These are phyloP conservation scores for Mortierella sp. DNA, from an alignment of 371 early-diverging fungal genomes.

Conservation along the genomic window DNA sequence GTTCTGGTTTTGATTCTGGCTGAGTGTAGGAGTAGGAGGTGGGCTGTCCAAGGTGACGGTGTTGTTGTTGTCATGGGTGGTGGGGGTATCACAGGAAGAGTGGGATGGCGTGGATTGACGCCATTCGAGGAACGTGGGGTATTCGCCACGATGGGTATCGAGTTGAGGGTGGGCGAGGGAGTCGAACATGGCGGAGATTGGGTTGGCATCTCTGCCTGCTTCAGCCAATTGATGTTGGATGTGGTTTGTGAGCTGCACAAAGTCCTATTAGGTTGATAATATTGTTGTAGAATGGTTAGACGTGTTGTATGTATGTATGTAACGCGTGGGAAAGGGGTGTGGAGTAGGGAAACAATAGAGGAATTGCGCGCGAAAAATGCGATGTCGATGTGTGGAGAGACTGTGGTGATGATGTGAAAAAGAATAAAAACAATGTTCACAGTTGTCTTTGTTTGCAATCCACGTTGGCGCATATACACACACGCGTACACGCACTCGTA, in stretches of 20 bases:
- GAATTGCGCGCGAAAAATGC: neutral
- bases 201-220: conserved; percentile 56
- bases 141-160: conserved; percentile 57
- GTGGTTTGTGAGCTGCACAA: conserved; percentile 47
- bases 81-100: neutral
- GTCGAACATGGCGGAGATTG: conserved; percentile 56
- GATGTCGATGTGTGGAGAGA: neutral
- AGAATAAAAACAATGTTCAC: neutral
- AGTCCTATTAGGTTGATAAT: conserved; percentile 28
- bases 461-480: neutral
- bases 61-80: neutral
- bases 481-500: neutral
- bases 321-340: neutral
- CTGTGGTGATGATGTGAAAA: neutral
- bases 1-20: neutral
- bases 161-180: conserved; percentile 50
- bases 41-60: conserved; percentile 8
- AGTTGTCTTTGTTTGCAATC: neutral
- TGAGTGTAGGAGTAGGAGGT: conserved; percentile 17
- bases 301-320: too few relatives aligned
- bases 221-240: conserved; percentile 55
- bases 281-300: too few relatives aligned
- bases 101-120: conserved; percentile 11
- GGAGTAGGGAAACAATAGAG: neutral
- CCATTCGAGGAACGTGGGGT: conserved; percentile 53